Conservation (phyloP, 1,139 yeast species). For the Geotrichum carabidarum region DNA sequence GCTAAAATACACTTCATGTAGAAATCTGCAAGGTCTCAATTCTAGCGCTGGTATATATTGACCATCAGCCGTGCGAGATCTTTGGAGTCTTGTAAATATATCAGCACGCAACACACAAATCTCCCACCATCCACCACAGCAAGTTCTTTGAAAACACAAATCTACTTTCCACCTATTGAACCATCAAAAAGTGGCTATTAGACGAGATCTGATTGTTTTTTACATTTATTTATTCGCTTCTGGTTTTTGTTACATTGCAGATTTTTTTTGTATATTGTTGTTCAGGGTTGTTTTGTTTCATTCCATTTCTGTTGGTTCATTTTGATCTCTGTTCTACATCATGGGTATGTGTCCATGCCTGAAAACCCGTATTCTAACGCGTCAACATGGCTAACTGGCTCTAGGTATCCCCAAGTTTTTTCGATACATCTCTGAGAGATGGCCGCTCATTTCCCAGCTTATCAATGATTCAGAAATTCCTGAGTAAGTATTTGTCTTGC, state of each 20-base stretch:
- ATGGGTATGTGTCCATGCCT: constrained; percentile 2
- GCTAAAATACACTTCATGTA: too few relatives aligned
- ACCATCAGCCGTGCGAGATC: background rate
- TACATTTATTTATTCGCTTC: background rate
- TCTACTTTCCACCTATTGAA: background rate
- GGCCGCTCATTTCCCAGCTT: constrained; percentile 92
- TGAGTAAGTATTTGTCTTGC: constrained; percentile 42
- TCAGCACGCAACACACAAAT: constrained; percentile 4
- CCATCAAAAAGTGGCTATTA: background rate
- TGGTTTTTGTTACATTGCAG: background rate
- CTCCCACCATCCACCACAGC: constrained; percentile 2
- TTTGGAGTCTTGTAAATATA: constrained; percentile 8
- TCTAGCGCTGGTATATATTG: too few relatives aligned
- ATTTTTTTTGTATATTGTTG: background rate
- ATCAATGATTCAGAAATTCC: constrained; percentile 83
- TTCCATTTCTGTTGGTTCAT: background rate
- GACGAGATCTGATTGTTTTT: background rate
- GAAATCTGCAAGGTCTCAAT: too few relatives aligned
- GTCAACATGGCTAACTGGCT: background rate
- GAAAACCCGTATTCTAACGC: too few relatives aligned
- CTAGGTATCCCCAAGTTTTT: constrained; percentile 92
- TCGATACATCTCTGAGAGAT: constrained; percentile 95
- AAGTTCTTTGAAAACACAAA: background rate
- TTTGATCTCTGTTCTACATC: background rate
- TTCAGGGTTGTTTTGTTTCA: background rate